phyloP scores from a whole-genome alignment of 768 basidiomycete genomes.

The Mycena kentingensis region DNA sequence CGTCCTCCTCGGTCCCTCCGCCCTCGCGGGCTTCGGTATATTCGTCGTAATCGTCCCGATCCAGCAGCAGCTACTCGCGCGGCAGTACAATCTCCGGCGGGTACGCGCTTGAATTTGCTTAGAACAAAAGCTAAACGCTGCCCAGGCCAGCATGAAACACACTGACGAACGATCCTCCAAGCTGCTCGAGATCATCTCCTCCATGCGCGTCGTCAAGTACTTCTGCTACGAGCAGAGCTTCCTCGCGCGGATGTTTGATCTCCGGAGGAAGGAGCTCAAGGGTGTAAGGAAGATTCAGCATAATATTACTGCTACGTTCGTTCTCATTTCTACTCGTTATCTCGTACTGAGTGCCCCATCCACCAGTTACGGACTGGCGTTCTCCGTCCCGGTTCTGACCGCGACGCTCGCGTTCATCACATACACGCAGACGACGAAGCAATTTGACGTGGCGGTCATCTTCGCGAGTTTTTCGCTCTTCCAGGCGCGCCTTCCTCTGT shows the following conservation, averaged over 20 bases:
- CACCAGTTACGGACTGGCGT: neutral
- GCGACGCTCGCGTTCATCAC: neutral
- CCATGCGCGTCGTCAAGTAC: constrained; percentile 51
- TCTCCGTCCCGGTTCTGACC: neutral
- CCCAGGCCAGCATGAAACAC: constrained; percentile 44
- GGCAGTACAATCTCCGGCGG: constrained; percentile 44
- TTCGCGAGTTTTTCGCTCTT: constrained; percentile 9
- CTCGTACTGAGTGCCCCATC: neutral
- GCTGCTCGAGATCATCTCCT: constrained; percentile 46
- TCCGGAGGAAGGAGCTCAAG: neutral
- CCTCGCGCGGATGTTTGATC: neutral
- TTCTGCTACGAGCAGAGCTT: constrained; percentile 47
- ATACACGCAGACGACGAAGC: neutral
- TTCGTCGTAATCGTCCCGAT: constrained; percentile 50
- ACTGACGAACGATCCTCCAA: too few species aligned
- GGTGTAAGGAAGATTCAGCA: neutral
- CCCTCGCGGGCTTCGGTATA: constrained; percentile 51
- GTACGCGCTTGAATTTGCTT: constrained; percentile 45
- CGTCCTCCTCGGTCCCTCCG: constrained; percentile 50
- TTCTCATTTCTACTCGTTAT: neutral
- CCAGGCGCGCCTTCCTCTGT: too few species aligned
- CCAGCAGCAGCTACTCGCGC: constrained; percentile 49
- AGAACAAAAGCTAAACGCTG: too few species aligned
- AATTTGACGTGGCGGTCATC: neutral
- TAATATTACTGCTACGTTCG: neutral